Conservation (phyloP, 768 basidiomycete genomes). For the Mycena vulgaris region DNA sequence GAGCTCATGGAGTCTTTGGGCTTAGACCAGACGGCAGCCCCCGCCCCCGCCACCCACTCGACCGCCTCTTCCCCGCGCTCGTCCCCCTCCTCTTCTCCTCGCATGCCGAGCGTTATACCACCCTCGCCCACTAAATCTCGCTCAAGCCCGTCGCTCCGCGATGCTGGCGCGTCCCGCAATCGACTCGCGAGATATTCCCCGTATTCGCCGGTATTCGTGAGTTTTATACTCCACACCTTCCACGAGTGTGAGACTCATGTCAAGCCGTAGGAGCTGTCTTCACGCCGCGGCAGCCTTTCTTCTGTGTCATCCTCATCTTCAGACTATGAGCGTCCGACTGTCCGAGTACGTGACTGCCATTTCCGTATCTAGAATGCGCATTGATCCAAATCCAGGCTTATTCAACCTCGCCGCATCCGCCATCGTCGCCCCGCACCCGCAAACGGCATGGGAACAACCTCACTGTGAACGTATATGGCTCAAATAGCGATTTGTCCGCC, state of each 20-base stretch:
- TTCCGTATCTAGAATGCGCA: slow-evolving; percentile 18
- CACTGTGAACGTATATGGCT: slow-evolving; percentile 64
- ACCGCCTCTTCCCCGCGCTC: slow-evolving; percentile 64
- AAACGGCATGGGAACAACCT: slow-evolving; percentile 62
- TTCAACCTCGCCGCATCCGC: slow-evolving; percentile 56
- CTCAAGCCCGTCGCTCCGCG: slow-evolving; percentile 62
- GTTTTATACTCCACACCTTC: slow-evolving; percentile 36
- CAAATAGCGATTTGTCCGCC: slow-evolving; percentile 67
- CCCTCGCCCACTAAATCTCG: slow-evolving; percentile 58
- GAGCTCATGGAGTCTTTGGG: slow-evolving; percentile 90
- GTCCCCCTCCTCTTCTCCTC: slow-evolving; percentile 58
- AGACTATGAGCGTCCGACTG: slow-evolving; percentile 56
- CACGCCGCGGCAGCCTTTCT: slow-evolving; percentile 64
- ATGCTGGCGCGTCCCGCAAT: slow-evolving; percentile 53
- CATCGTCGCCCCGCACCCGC: slow-evolving; percentile 60
- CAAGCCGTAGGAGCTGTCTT: slow-evolving; percentile 51
- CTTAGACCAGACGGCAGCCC: slow-evolving; percentile 66
- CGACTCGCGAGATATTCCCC: slow-evolving; percentile 64
- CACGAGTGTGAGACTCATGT: slow-evolving; percentile 5
- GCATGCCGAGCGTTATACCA: slow-evolving; percentile 50
- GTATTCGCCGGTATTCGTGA: slow-evolving; percentile 60
- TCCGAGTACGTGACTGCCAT: slow-evolving; percentile 47
- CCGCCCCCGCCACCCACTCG: slow-evolving; percentile 53
- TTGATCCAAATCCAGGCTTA: slow-evolving; percentile 47
- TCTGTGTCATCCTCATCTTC: slow-evolving; percentile 58